phyloP scores from a whole-genome alignment of 352 stramenopile genomes.

The Achlya hypogyna region DNA sequence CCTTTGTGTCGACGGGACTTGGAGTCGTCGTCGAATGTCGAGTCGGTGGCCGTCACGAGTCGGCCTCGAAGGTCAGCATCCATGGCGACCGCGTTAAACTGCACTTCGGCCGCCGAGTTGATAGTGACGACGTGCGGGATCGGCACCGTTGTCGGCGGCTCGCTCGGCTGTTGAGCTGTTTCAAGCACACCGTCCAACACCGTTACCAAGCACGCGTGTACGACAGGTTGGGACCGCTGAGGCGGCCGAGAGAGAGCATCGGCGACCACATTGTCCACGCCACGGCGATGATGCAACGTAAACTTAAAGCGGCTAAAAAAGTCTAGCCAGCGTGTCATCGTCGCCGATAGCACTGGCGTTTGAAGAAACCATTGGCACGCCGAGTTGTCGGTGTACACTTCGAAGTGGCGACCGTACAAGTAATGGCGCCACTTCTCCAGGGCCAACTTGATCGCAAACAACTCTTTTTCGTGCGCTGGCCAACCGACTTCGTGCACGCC shows the following conservation, averaged over 20 bases:
- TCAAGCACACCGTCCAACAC: neutral
- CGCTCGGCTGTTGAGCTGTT: neutral
- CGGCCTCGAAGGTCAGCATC: no score
- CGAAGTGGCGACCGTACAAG: slow-evolving; percentile 14
- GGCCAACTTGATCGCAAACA: slow-evolving; percentile 23
- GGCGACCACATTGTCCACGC: slow-evolving; percentile 14
- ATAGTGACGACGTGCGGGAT: no score
- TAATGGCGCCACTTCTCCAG: slow-evolving; percentile 24
- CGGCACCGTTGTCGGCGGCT: no score
- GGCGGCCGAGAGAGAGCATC: slow-evolving; percentile 14
- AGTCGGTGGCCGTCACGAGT: no score
- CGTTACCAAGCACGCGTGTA: no score
- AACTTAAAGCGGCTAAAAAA: slow-evolving; percentile 24
- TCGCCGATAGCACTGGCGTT: slow-evolving; percentile 13
- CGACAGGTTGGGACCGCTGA: no score
- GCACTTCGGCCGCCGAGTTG: no score
- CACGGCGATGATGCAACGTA: slow-evolving; percentile 14
- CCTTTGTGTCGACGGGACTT: no score
- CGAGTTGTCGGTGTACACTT: slow-evolving; percentile 23
- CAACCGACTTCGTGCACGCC: slow-evolving; percentile 13
- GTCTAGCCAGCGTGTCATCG: slow-evolving; percentile 18
- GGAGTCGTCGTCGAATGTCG: no score
- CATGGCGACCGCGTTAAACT: no score
- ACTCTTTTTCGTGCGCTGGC: slow-evolving; percentile 21
- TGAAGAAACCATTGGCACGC: slow-evolving; percentile 21